Evolutionary conservation across 1,284 basidiomycete genomes (phyloP), one percentile per base, ranked within the genome.

Genomic region (Sphagnurus paluster): DNA sequence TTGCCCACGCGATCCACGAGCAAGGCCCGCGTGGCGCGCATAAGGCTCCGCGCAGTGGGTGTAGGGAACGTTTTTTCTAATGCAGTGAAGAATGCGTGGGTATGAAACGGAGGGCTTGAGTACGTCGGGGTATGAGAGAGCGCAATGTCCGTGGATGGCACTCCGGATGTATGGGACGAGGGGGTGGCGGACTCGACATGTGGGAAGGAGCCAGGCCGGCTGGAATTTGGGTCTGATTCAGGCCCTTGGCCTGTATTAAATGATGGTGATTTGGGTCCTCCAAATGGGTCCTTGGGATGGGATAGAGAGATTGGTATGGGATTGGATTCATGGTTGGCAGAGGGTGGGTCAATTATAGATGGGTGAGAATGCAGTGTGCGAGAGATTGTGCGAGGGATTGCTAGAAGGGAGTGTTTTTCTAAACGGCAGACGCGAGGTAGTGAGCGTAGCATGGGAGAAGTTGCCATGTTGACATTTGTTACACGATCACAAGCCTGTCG

Each of bases 11-110:
- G 78, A 56, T 87, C 80, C 2, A 90, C 79, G 26, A 98, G 77
- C 56, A 97, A 69, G 0, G 84, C 84, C 40, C 90, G 76, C 9
- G 91, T 92, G 2, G 90, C 89, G 17, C 88, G 80, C 94, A 98
- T 98, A 49, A 98, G 72, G 52, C 80, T 83, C 19, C 79, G 76
- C 11, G 91, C 85, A 0, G 83, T 82, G 1, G 75, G 72, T 0
- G 79, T 79, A 0, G 87, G 79, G 60, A 91, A 91, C 0, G 81
- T 81, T 62, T 72, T 76, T 56, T 89, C 86, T 28, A 91, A 70
- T 1, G 72, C 80, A 11, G 58, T 57, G 53, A 88, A 84, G 67
- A 91, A 90, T 2, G 70, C 66, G 63, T 82, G 77, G 1, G 80
- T 82, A 53, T 82, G 72, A 56, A 82, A 82, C 0, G 80, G 80